A percentile compares a stretch with the other conserved stretches of the same genome.
These are phyloP conservation scores for Leonotis leonurus DNA, from an alignment of 257 asterid genomes.

Conservation along the genomic window DNA sequence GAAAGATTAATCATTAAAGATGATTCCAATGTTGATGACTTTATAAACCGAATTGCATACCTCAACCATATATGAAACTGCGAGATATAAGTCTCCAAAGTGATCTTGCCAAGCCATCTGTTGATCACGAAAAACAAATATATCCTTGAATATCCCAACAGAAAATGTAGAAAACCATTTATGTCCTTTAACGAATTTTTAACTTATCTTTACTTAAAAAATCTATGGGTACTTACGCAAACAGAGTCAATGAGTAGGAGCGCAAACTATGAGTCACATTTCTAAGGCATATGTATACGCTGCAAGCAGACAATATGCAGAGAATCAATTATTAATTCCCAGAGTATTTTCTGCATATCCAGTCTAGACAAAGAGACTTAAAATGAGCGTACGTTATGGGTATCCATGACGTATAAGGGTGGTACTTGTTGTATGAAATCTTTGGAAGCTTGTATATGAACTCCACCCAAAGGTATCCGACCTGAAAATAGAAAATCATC, in stretches of 20 bases:
- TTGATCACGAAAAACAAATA: constrained; percentile 16
- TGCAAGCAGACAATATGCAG: constrained; percentile 31
- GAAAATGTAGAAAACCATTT: neutral
- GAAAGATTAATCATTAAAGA: neutral
- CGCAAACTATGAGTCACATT: constrained; percentile 81
- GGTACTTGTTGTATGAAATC: constrained; percentile 70
- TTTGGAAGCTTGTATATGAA: constrained; percentile 81
- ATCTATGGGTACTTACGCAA: constrained; percentile 58
- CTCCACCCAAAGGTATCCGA: constrained; percentile 86
- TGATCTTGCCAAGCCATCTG: constrained; percentile 95
- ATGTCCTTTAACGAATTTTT: constrained; percentile 4
- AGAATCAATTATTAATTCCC: constrained; percentile 1
- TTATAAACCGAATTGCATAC: constrained; percentile 27
- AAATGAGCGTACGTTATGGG: constrained; percentile 63
- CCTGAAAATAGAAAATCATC: constrained; percentile 28
- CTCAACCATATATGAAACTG: constrained; percentile 94
- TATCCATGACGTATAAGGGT: constrained; percentile 96
- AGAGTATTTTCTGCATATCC: constrained; percentile 1
- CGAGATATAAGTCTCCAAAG: constrained; percentile 83
- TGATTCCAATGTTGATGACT: neutral
- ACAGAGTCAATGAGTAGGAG: constrained; percentile 71
- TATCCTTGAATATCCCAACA: no score
- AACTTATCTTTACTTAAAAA: neutral
- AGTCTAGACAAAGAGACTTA: neutral
- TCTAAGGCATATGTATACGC: constrained; percentile 71